Evolutionary conservation across 208 protist genomes (phyloP), one percentile per base, ranked within the genome.

Genomic region (Angomonas desouzai): DNA sequence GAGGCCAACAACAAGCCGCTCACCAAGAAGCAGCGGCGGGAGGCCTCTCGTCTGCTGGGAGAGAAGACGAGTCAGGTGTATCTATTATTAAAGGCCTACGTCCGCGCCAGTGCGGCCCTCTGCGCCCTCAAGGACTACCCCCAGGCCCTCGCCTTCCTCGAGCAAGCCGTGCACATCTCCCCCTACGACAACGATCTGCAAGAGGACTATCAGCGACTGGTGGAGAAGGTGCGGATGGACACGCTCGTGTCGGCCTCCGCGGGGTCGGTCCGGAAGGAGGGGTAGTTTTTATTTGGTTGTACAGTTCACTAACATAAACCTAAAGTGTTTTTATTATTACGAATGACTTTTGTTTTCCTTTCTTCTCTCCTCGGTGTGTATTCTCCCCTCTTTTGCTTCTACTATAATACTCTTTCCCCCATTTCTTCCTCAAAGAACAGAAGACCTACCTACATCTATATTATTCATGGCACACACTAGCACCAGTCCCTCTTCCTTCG

Each of bases 131-230:
- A 85, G 48, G 78, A 93, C 29, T 92, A 89, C 62, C 78, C 74
- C 33, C 75, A 81, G 57, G 89, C 89, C 0, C 74, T 92, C 64
- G 65, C 53, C 11, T 84, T 79, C 62, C 73, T 94, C 1, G 85
- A 97, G 72, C 78, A 76, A 13, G 91, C 91, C 0, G 57, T 95
- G 65, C 86, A 81, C 56, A 97, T 97, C 61, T 91, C 89, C 10
- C 91, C 91, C n/a, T 97, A 95, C 61, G 91, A 97, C 70, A 88
- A 97, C 55, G 91, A 97, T 66, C 74, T 97, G 25, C 77, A 76
- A 16, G 85, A 93, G 23, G 91, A 97, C 68, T 90, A 81, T 74
- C 85, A 93, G 48, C 85, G 82, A 30, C 57, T 97, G 1, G 76
- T 73, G 20, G 86, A 97, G 76, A 95, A 95, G 73, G 77, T 97